Base-by-base conservation (phyloP, 352 stramenopile species). In the Globisporangium emineosum region DNA sequence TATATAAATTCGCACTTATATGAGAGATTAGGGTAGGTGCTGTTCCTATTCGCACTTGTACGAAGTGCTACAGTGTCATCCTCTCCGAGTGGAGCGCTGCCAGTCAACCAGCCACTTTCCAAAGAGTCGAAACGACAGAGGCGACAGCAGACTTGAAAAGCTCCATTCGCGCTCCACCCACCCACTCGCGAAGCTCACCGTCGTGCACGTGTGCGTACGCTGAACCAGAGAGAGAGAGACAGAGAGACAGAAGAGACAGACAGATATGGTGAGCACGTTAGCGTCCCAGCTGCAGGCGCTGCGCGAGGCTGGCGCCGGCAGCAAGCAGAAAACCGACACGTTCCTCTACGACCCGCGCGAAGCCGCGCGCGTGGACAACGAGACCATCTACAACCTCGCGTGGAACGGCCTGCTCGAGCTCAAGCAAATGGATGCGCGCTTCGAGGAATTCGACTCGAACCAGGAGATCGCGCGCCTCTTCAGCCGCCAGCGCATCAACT, bases 301-400 rank as follows among this genome's bases (percentile, higher is more conserved):
- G 43, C 83, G 87, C 56, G 82, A 93, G 65, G 73, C 70, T 51
- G 87, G 86, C 67, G 84, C 77, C 57, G 82, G 87, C 65, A 91
- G 79, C 73, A 91, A 94, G 70, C 80, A 81, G 68, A 88, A 88
- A 65, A 88, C 85, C 59, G 81, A 84, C 69, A 86, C 87, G 52
- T 96, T 96, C 71, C 76, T 96, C 33, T 93, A 96, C 60, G 87
- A 96, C 65, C 63, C 85, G 62, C 85, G 84, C 53, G 87, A 93
- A 50, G 87, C 87, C 8, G 81, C 86, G 64, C 81, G 83, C 47
- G 73, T 96, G 62, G 87, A 96, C 73, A 74, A 91, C 57, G 85
- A 93, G 71, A 94, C 82, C 9, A 70, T 93, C 9, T 96, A 90
- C 71, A 93, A 96, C 68, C 71, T 92, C 57, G 87, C 87, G 32